Evolutionary conservation across 176 grass and related monocot species (phyloP).

Genomic region (Microstegium vimineum): DNA sequence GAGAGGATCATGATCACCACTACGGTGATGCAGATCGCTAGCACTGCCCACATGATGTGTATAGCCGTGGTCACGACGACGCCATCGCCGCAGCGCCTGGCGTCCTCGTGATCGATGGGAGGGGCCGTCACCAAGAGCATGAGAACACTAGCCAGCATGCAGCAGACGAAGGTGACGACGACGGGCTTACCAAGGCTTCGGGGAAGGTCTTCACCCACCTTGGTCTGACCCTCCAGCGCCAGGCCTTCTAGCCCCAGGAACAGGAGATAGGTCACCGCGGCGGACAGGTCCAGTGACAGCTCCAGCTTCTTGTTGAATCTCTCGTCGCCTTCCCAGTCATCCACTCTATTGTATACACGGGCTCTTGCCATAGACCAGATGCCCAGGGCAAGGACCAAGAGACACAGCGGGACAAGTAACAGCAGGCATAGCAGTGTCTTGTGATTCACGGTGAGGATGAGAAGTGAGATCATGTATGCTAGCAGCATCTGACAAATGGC

Average conservation of each 20-base stretch:
- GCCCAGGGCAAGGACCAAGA: too few species aligned
- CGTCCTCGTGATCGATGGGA: not conserved
- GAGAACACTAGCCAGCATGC: not conserved
- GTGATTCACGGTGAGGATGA: too few species aligned
- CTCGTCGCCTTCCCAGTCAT: not conserved
- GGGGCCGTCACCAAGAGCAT: not conserved
- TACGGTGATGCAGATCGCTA: not conserved
- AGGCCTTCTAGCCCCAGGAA: slow-evolving; percentile 11
- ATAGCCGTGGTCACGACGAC: too few species aligned
- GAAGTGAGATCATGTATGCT: not conserved
- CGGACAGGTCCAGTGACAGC: not conserved
- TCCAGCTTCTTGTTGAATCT: not conserved
- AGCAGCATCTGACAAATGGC: not conserved
- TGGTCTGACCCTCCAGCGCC: slow-evolving; percentile 2
- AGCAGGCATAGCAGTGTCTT: too few species aligned
- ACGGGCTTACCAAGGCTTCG: not conserved
- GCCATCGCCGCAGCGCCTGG: too few species aligned
- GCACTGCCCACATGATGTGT: not conserved
- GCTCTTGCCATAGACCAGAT: too few species aligned
- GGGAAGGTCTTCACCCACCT: too few species aligned
- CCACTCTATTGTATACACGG: too few species aligned
- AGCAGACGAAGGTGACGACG: not conserved
- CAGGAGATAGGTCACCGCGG: not conserved
- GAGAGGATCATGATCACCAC: not conserved
- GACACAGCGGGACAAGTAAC: not conserved